Conservation (phyloP, 106 monocot genomes). For the Dioscorea dumetorum region DNA sequence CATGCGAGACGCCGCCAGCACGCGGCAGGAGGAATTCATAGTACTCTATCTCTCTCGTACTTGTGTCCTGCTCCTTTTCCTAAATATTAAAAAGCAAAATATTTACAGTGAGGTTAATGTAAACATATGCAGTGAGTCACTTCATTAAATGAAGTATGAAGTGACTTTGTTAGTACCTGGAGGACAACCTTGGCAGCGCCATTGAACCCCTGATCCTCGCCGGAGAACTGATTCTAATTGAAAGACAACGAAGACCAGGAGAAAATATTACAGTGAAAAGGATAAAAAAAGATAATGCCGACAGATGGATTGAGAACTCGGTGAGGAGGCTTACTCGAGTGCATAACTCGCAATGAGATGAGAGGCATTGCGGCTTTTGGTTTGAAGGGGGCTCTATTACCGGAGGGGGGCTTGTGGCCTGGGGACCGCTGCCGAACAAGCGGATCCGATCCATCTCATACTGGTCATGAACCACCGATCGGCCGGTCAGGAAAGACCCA, state of each 20-base stretch:
- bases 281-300: not conserved
- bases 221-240: not conserved
- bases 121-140: not conserved
- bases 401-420: not conserved
- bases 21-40: constrained; percentile 62
- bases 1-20: not conserved
- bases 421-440: not conserved
- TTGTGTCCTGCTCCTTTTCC: not conserved
- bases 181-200: not conserved
- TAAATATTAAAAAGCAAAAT: constrained; percentile 3
- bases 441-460: constrained; percentile 12
- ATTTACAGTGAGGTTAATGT: no score
- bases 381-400: constrained; percentile 56
- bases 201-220: not conserved
- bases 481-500: not conserved
- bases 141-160: constrained; percentile 6
- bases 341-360: constrained; percentile 49
- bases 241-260: not conserved
- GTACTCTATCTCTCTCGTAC: constrained; percentile 21
- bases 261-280: not conserved
- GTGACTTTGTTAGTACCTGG: not conserved
- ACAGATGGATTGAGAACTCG: not conserved
- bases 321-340: constrained; percentile 12
- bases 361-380: constrained; percentile 44
- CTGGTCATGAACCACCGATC: constrained; percentile 5